These are phyloP conservation scores for Sporobolomyces pararoseus DNA, from an alignment of 768 basidiomycete genomes.

Conservation along the genomic window DNA sequence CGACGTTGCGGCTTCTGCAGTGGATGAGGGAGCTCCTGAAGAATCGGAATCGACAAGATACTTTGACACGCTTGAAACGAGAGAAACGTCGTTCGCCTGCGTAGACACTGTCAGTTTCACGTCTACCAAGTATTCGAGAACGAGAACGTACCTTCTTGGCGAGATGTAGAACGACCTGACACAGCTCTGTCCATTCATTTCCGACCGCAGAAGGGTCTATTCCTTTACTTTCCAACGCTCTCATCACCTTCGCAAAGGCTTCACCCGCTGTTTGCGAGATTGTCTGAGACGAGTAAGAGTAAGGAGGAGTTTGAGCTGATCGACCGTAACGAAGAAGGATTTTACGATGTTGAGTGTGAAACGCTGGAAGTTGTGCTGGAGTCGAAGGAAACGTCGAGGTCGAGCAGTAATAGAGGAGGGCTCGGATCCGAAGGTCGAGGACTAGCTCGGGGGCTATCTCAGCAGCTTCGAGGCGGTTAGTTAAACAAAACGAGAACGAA, in stretches of 20 bases:
- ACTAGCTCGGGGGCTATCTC: constrained; percentile 38
- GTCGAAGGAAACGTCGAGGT: constrained; percentile 28
- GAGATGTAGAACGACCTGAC: constrained; percentile 68
- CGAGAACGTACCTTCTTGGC: constrained; percentile 59
- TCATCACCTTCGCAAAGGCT: constrained; percentile 53
- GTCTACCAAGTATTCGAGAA: constrained; percentile 50
- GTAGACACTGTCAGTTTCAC: constrained; percentile 50
- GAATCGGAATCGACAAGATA: constrained; percentile 17
- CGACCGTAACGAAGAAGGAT: constrained; percentile 56
- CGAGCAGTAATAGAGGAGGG: constrained; percentile 46
- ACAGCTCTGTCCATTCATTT: constrained; percentile 60
- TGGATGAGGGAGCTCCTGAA: constrained; percentile 57
- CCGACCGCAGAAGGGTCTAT: constrained; percentile 47
- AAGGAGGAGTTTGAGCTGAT: constrained; percentile 48
- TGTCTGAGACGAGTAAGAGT: neutral
- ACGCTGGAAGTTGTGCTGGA: constrained; percentile 55
- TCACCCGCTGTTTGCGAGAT: constrained; percentile 51
- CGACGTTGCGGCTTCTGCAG: constrained; percentile 61
- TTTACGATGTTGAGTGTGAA: constrained; percentile 68
- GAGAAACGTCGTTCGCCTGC: constrained; percentile 31
- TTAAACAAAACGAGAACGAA: neutral
- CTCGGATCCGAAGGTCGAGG: constrained; percentile 53
- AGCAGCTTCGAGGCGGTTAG: neutral
- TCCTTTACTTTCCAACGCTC: neutral
- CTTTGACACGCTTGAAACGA: constrained; percentile 33